Percentiles rank a stretch among this genome's conserved stretches.
Evolutionary conservation across 495 filamentous ascomycete genomes (phyloP).

Genomic region (Penicillium salamii): DNA sequence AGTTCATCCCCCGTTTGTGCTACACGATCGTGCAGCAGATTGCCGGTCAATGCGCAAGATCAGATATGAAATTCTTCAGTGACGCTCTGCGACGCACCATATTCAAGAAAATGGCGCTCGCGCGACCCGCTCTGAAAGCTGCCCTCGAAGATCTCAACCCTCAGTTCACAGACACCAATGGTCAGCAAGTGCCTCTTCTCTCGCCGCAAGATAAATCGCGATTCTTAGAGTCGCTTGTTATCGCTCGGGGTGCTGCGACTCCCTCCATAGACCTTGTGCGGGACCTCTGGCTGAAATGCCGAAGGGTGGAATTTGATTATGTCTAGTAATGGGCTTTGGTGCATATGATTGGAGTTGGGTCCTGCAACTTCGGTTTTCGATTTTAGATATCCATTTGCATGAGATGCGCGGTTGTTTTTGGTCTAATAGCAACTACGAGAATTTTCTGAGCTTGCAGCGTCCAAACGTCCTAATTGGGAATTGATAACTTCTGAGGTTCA

Average conservation of each 20-base stretch:
- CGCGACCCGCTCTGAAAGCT: slow-evolving; percentile 57
- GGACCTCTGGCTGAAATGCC: slow-evolving; percentile 68
- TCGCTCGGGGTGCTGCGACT: slow-evolving; percentile 54
- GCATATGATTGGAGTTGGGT: slow-evolving; percentile 13
- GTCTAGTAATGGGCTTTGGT: slow-evolving; percentile 28
- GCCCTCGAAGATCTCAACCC: slow-evolving; percentile 54
- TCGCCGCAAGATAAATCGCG: slow-evolving; percentile 35
- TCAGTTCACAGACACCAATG: slow-evolving; percentile 29
- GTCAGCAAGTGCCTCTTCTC: slow-evolving; percentile 15
- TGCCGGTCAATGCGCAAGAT: slow-evolving; percentile 69
- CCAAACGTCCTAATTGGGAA: no score
- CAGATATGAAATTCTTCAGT: slow-evolving; percentile 71
- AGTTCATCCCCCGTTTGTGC: slow-evolving; percentile 58
- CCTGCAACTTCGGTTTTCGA: slow-evolving; percentile 2
- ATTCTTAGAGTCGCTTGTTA: slow-evolving; percentile 38
- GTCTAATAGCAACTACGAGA: background rate
- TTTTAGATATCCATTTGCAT: slow-evolving; percentile 19
- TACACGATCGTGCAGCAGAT: slow-evolving; percentile 64
- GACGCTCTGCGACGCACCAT: slow-evolving; percentile 78
- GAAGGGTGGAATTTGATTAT: slow-evolving; percentile 67
- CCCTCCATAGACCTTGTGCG: slow-evolving; percentile 59
- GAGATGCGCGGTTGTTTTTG: slow-evolving; percentile 1
- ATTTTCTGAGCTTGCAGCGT: background rate
- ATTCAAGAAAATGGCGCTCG: slow-evolving; percentile 59
- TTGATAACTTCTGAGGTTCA: no score